Conservation (phyloP, 129 eudicot species). For the Erigeron canadensis region DNA sequence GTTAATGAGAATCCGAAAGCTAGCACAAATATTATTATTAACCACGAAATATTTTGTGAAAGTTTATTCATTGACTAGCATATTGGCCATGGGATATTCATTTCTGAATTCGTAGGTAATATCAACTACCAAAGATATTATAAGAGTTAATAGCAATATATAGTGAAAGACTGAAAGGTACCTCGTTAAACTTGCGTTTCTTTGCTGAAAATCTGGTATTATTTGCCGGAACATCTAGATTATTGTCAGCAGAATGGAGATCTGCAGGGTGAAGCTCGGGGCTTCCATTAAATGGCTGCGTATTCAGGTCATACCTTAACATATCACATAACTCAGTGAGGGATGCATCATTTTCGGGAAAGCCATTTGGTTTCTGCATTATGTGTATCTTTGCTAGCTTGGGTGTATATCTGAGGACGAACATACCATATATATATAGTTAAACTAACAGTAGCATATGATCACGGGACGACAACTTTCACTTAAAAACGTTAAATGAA, state of each 20-base stretch:
- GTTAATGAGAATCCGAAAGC: not conserved
- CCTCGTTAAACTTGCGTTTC: conserved; percentile 13
- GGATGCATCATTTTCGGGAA: conserved; percentile 1
- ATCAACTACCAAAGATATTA: too few relatives aligned
- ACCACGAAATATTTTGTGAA: too few relatives aligned
- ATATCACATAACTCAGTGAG: not conserved
- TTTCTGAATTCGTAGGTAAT: too few relatives aligned
- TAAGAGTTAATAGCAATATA: not conserved
- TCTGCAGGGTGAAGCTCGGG: not conserved
- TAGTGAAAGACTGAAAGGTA: not conserved
- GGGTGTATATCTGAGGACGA: too few relatives aligned
- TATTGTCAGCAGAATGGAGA: not conserved
- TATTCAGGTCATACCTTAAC: not conserved
- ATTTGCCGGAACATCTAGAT: conserved; percentile 2
- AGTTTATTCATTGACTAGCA: too few relatives aligned
- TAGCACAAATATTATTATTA: too few relatives aligned
- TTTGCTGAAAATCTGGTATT: not conserved
- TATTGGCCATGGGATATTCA: too few relatives aligned
- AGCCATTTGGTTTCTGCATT: conserved; percentile 14
- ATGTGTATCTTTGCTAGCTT: not conserved
- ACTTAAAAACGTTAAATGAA: too few relatives aligned
- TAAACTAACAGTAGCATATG: not conserved
- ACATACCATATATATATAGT: not conserved
- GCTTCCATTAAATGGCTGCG: conserved; percentile 1
- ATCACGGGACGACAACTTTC: too few relatives aligned